Conservation (phyloP, 768 basidiomycete genomes). For the Pholiota molesta region DNA sequence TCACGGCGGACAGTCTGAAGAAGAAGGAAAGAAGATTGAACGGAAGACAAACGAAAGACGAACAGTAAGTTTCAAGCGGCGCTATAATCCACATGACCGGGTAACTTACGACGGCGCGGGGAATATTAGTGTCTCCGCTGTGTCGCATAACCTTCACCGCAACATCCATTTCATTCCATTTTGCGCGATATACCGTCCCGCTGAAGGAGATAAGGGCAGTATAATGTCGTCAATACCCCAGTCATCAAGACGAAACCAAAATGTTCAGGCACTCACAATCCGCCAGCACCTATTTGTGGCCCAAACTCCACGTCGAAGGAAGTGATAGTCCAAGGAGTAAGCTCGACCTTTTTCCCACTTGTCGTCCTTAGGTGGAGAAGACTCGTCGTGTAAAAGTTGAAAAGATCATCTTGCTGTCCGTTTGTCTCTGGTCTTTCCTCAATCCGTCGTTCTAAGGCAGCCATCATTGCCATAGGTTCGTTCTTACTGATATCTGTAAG, state of each 20-base stretch:
- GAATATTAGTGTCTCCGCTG: slow-evolving; percentile 11
- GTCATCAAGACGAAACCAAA: neutral
- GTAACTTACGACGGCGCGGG: slow-evolving; percentile 15
- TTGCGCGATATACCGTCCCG: slow-evolving; percentile 24
- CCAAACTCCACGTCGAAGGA: slow-evolving; percentile 29
- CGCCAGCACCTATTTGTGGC: slow-evolving; percentile 26
- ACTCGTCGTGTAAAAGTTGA: slow-evolving; percentile 20
- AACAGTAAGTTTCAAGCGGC: neutral
- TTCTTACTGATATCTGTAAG: slow-evolving; percentile 17
- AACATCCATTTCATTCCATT: slow-evolving; percentile 27
- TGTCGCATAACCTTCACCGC: slow-evolving; percentile 26
- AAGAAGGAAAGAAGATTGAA: neutral
- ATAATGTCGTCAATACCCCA: neutral
- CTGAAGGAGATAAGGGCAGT: slow-evolving; percentile 1
- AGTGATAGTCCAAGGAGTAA: slow-evolving; percentile 27
- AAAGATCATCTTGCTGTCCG: slow-evolving; percentile 13
- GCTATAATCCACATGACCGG: neutral
- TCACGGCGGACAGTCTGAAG: slow-evolving; percentile 7
- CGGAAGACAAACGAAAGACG: neutral
- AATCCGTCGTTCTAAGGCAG: slow-evolving; percentile 21
- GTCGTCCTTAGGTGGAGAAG: slow-evolving; percentile 20
- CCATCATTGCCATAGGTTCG: slow-evolving; percentile 24
- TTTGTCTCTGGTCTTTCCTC: slow-evolving; percentile 8
- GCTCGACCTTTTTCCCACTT: slow-evolving; percentile 21
- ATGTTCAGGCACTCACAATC: slow-evolving; percentile 21